Evolutionary conservation across 345 rosid species (phyloP), one percentile per base, ranked within the genome.

Genomic region (Rhodamnia argentea): DNA sequence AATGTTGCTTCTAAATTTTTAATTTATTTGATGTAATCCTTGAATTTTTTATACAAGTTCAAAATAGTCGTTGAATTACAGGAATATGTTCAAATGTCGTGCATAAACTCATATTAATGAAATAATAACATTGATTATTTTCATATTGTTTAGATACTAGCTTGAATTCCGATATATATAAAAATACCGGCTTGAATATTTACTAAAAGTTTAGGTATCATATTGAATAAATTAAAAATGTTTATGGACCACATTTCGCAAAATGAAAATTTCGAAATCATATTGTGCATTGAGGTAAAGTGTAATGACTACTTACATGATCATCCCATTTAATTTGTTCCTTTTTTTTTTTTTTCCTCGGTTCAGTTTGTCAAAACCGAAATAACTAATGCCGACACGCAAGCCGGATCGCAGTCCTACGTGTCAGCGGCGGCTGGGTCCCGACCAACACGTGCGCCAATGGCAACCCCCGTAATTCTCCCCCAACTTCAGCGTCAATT

Each of bases 391-490:
- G 14, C 14, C 1, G 83, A 85, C 51, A 74, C 74, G 55, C 82
- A 44, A 47, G 29, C 82, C 16, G 60, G 83, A 23, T 10, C 12
- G 23, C n/a, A 32, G 6, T 24, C 32, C 24, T 5, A 62, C 62
- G 83, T 52, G 83, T 10, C 3, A 3, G 64, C n/a, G 78, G 1
- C 24, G 44, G 78, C 83, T 1, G 6, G 27, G 51, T 47, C 50
- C 82, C 57, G 13, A 1, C 7, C 55, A 11, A 44, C 75, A 42
- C 84, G 40, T 37, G 57, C 74, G 5, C 13, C 14, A 59, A 90
- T 89, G 96, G 96, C 91, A 89, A 5, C 15, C 0, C 2, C 50
- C 42, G 92, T 92, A 91, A 93, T 74, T 88, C 62, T 1, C 3
- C 1, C 0, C 1, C 4, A 84, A 87, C 16, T 15, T 70, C 44